Conservation (phyloP, 2,329 filamentous ascomycete genomes). For the Cladosporium sp. region DNA sequence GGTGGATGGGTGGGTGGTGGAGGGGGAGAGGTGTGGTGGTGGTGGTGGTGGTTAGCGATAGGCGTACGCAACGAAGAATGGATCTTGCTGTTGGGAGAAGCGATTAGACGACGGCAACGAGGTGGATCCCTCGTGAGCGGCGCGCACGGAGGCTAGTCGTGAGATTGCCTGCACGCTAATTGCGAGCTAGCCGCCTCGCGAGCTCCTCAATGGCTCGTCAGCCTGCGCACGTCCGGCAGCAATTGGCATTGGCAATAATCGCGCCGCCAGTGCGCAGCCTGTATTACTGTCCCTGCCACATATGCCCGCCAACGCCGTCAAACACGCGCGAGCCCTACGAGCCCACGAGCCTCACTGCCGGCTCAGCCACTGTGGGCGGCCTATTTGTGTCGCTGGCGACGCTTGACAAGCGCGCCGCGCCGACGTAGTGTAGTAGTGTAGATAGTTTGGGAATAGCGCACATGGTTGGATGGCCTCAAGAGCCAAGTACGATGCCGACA, state of each 20-base stretch:
- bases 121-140: background rate
- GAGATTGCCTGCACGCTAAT: too few relatives aligned
- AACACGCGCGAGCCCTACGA: background rate
- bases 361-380: background rate
- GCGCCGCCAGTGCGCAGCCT: background rate
- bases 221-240: background rate
- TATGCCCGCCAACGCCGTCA: background rate
- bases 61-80: background rate
- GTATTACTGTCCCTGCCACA: slow-evolving; percentile 4
- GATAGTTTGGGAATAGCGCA: background rate
- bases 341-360: background rate
- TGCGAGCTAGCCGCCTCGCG: too few relatives aligned
- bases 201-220: too few relatives aligned
- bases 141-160: background rate
- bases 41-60: slow-evolving; percentile 4
- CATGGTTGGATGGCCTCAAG: background rate
- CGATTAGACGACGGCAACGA: background rate
- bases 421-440: background rate
- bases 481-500: background rate
- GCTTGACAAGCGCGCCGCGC: background rate
- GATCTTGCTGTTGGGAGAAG: background rate
- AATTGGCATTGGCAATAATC: slow-evolving; percentile 1
- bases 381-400: background rate
- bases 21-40: slow-evolving; percentile 13
- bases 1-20: slow-evolving; percentile 1